These are phyloP conservation scores for Fusarium globosum DNA, from an alignment of 2,329 filamentous ascomycete genomes.

Conservation along the genomic window DNA sequence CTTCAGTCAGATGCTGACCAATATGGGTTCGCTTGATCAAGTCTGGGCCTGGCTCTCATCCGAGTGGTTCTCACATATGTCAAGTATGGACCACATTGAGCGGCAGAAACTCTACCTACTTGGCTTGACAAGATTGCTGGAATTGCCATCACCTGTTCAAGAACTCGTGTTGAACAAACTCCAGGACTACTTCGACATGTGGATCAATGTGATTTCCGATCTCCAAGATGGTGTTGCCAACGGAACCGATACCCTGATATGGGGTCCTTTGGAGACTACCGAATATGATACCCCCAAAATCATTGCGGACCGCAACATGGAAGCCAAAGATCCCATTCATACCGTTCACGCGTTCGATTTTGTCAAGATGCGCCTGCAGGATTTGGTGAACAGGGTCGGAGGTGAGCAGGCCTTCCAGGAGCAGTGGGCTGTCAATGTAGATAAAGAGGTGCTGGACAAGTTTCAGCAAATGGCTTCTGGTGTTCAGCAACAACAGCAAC, in stretches of 20 bases:
- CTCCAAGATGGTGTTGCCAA: constrained; percentile 70
- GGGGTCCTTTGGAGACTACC: constrained; percentile 53
- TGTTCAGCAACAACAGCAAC: constrained; percentile 30
- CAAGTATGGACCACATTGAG: constrained; percentile 72
- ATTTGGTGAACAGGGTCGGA: constrained; percentile 68
- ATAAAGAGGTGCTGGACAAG: constrained; percentile 74
- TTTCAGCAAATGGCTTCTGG: constrained; percentile 59
- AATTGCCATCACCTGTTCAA: constrained; percentile 68
- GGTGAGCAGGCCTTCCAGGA: constrained; percentile 74
- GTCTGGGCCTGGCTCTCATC: constrained; percentile 69
- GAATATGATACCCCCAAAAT: constrained; percentile 69
- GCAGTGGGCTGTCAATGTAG: constrained; percentile 79
- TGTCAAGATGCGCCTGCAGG: constrained; percentile 69
- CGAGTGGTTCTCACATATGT: constrained; percentile 77
- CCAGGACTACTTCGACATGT: constrained; percentile 80
- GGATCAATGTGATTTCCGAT: constrained; percentile 76
- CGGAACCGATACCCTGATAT: constrained; percentile 64
- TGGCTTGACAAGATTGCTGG: constrained; percentile 76
- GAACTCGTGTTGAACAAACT: constrained; percentile 69
- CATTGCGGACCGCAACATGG: constrained; percentile 63
- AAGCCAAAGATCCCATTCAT: constrained; percentile 73
- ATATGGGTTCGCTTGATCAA: constrained; percentile 59
- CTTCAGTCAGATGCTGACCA: constrained; percentile 69
- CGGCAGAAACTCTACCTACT: constrained; percentile 79
- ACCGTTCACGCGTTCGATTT: constrained; percentile 72